Base-by-base conservation (phyloP, 1,139 yeast genomes). In the Pichia sp. region DNA sequence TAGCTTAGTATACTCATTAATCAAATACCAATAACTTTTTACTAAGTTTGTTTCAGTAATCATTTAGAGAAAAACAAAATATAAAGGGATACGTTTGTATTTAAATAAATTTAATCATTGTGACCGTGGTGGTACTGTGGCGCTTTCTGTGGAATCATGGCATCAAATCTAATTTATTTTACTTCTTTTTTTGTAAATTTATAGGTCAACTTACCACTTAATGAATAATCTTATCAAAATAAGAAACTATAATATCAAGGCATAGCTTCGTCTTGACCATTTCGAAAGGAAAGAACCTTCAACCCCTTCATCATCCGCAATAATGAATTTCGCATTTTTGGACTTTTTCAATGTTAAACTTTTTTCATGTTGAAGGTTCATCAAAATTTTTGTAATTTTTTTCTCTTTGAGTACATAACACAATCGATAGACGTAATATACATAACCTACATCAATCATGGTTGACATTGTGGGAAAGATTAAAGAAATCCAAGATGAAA, bases 401-500 rank as follows among this genome's bases (percentile, higher is more conserved):
- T 19, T 38, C 28, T 25, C 7, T 13, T 14, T 14, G 14, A 10
- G 10, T 5, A 13, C 9, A 6, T 16, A 14, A 25, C 18, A 7
- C 27, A 42, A 27, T n/a, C 22, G 9, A n/a, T n/a, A 34, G 22
- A 34, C n/a, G 5, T 28, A 45, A 18, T 11, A 33, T 27, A 16
- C 38, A n/a, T 8, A n/a, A 3, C 19, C 19, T 10, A 19, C 25
- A 18, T 19, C 14, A 49, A 61, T 50, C 2, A 65, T 65, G 69
- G 69, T 65, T 44, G 66, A 64, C 44, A 60, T 66, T 41, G 59
- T 64, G 19, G 97, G 90, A 61, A 90, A 89, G 67, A 91, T 91
- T 62, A 83, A 84, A 57, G 89, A 84, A 70, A 90, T 93, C 72
- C 96, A 89, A 71, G 95, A 85, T 70, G 99, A 93, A 70, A 81